Conservation (phyloP, 768 basidiomycete species). For the Peribolospora baueri region DNA sequence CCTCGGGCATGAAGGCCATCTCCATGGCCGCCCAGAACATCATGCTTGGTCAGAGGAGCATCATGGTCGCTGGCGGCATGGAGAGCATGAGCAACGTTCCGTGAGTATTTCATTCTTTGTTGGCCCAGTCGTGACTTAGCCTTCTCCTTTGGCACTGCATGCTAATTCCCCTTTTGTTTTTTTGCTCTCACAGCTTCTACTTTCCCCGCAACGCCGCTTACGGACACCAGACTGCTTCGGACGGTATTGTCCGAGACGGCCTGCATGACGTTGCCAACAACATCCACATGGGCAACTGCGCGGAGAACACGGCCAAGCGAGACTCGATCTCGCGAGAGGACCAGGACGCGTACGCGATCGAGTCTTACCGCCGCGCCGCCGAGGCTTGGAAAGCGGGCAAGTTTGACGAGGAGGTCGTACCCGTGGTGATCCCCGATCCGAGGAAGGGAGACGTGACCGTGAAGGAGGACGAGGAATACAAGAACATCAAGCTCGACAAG, state of each 20-base stretch:
- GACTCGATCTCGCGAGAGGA: conserved; percentile 59
- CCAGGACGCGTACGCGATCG: conserved; percentile 74
- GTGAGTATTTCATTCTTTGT: conserved; percentile 30
- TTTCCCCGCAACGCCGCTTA: conserved; percentile 29
- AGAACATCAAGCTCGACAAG: conserved; percentile 85
- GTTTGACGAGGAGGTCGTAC: conserved; percentile 68
- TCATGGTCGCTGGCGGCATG: conserved; percentile 91
- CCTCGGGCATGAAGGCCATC: conserved; percentile 85
- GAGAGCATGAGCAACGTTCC: conserved; percentile 99
- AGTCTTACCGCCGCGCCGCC: conserved; percentile 81
- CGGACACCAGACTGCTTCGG: conserved; percentile 66
- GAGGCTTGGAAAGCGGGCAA: conserved; percentile 67
- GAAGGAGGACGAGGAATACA: conserved; percentile 92
- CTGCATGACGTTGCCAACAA: conserved; percentile 96
- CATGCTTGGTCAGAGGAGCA: conserved; percentile 53
- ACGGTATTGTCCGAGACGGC: conserved; percentile 75
- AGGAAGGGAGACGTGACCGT: conserved; percentile 70
- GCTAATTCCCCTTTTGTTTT: neutral
- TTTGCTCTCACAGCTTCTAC: conserved; percentile 19
- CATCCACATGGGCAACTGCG: conserved; percentile 95
- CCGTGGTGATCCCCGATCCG: conserved; percentile 57
- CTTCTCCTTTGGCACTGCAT: too few species aligned
- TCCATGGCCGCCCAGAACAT: conserved; percentile 83
- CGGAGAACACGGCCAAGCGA: conserved; percentile 60
- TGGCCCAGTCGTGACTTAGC: neutral